A percentile compares a stretch with the other conserved stretches of the same genome.
phyloP scores from a whole-genome alignment of 345 rosid genomes.

The Linum lewisii region DNA sequence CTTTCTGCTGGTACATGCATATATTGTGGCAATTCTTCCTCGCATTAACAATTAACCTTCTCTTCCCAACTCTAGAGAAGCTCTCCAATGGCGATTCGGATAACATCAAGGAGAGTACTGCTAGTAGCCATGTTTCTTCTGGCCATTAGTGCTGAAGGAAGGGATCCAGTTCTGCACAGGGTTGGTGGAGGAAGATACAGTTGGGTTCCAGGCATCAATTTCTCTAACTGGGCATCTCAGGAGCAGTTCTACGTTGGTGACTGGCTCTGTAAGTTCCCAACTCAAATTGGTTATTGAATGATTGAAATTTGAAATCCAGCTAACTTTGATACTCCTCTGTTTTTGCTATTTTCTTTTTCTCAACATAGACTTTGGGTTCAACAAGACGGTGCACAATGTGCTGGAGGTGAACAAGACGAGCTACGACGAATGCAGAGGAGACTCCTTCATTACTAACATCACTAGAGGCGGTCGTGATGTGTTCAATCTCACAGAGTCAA shows the following conservation, averaged over 20 bases:
- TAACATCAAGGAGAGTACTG: neutral
- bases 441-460: constrained; percentile 12
- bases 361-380: constrained; percentile 18
- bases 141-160: neutral
- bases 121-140: neutral
- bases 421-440: constrained; percentile 12
- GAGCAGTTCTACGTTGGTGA: constrained; percentile 18
- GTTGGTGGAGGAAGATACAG: constrained; percentile 21
- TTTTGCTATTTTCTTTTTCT: neutral
- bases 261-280: constrained; percentile 17
- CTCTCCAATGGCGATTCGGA: too few species aligned
- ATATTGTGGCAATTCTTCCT: too few species aligned
- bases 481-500: constrained; percentile 17
- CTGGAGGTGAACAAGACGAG: constrained; percentile 19
- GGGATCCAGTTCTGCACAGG: constrained; percentile 13
- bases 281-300: neutral
- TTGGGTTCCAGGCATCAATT: constrained; percentile 12
- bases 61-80: too few species aligned
- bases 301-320: neutral
- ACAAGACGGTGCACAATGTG: constrained; percentile 11
- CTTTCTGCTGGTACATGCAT: too few species aligned
- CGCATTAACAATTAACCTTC: too few species aligned
- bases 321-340: neutral
- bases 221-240: constrained; percentile 14
- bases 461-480: constrained; percentile 22